Conservation (phyloP, 345 rosid genomes). For the Arabis alpina region DNA sequence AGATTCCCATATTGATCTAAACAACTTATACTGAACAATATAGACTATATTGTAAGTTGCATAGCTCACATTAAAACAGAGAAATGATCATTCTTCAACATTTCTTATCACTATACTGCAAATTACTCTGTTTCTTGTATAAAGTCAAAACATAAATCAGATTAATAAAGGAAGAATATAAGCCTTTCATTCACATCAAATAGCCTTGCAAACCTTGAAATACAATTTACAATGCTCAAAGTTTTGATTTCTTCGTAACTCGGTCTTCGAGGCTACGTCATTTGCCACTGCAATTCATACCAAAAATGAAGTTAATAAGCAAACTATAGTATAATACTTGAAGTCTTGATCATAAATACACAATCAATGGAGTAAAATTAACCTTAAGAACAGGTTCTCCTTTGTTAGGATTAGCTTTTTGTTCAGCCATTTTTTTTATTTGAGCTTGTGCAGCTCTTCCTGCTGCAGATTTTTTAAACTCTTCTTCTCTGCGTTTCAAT, state of each 20-base stretch:
- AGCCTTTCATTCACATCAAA: no score
- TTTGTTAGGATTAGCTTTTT: conserved; percentile 63
- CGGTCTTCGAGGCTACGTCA: conserved; percentile 20
- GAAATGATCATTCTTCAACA: conserved; percentile 7
- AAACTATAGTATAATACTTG: not conserved
- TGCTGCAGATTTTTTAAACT: conserved; percentile 84
- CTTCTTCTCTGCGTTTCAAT: conserved; percentile 67
- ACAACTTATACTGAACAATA: not conserved
- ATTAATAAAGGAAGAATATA: not conserved
- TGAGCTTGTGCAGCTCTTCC: conserved; percentile 95
- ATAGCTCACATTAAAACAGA: conserved; percentile 15
- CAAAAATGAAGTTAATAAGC: conserved; percentile 8
- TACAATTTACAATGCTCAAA: conserved; percentile 4
- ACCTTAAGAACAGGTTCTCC: conserved; percentile 96
- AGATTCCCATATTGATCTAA: not conserved
- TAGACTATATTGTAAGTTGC: conserved; percentile 8
- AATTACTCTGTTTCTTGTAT: conserved; percentile 9
- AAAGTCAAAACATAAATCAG: conserved; percentile 3
- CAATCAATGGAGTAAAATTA: not conserved
- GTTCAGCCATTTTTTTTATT: conserved; percentile 72
- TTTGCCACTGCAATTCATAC: conserved; percentile 37
- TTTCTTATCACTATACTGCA: conserved; percentile 20
- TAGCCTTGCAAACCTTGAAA: conserved; percentile 3
- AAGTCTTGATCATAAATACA: not conserved
- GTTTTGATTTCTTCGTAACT: not conserved